Evolutionary conservation across 2,329 filamentous ascomycete genomes (phyloP).

Genomic region (Aureobasidium sp.): DNA sequence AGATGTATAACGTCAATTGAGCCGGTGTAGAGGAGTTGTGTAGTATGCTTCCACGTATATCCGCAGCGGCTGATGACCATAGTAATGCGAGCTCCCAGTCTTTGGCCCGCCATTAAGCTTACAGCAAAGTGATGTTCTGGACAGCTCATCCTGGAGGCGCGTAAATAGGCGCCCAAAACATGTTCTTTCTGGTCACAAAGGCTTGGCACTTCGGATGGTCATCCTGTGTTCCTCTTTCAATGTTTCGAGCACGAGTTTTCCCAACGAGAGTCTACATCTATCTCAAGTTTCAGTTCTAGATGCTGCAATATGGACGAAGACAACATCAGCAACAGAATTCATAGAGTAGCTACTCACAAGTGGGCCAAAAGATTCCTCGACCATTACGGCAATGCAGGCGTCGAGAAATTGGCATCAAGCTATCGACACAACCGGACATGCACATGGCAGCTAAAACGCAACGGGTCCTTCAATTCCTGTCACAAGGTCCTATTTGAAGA

Average conservation of each 20-base stretch:
- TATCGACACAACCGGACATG: background rate
- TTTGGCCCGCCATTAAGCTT: no score
- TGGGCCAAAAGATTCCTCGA: background rate
- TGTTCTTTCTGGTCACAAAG: background rate
- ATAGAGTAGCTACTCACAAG: background rate
- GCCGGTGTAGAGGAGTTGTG: no score
- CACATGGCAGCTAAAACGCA: background rate
- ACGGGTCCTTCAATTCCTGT: background rate
- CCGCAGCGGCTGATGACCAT: no score
- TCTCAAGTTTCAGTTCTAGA: background rate
- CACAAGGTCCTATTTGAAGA: background rate
- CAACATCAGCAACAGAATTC: background rate
- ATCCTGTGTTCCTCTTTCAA: background rate
- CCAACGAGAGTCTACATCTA: no score
- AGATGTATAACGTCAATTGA: no score
- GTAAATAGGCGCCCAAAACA: background rate
- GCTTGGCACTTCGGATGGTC: background rate
- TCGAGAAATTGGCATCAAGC: constrained; percentile 2
- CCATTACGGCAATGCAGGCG: background rate
- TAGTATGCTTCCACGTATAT: no score
- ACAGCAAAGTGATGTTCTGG: no score
- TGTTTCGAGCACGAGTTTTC: background rate
- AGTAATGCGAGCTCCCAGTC: no score
- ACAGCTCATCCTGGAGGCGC: no score
- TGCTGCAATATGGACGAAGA: background rate